Evolutionary conservation across 2,329 filamentous ascomycete species (phyloP).

Genomic region (Plectosphaerella cucumerina): DNA sequence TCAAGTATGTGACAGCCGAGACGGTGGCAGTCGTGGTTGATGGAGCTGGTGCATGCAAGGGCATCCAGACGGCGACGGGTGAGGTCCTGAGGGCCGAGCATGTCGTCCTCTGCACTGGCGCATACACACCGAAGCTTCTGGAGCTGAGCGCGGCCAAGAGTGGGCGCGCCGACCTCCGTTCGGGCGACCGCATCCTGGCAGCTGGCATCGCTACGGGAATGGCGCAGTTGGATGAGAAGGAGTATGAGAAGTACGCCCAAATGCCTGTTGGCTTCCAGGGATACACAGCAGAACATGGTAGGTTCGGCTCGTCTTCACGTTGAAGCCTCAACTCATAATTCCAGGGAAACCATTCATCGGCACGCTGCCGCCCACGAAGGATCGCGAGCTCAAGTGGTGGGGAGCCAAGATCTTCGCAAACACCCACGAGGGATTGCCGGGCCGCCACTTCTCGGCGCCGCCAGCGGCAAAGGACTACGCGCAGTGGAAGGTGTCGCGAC

Average conservation of each 20-base stretch:
- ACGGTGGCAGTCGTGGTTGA: constrained; percentile 35
- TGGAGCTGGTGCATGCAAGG: constrained; percentile 35
- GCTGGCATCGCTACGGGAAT: constrained; percentile 57
- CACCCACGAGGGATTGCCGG: constrained; percentile 46
- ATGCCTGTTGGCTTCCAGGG: constrained; percentile 47
- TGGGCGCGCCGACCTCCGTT: constrained; percentile 41
- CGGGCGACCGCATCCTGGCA: constrained; percentile 51
- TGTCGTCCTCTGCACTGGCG: constrained; percentile 51
- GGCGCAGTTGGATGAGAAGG: constrained; percentile 43
- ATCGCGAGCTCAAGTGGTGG: constrained; percentile 56
- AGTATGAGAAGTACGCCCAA: constrained; percentile 37
- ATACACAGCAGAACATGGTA: constrained; percentile 29
- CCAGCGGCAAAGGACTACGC: constrained; percentile 52
- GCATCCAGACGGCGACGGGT: constrained; percentile 44
- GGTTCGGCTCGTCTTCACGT: constrained; percentile 17
- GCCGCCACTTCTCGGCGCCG: constrained; percentile 51
- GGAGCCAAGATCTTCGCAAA: constrained; percentile 57
- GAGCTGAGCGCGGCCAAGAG: constrained; percentile 45
- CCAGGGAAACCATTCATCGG: constrained; percentile 51
- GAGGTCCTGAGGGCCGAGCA: constrained; percentile 41
- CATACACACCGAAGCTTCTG: constrained; percentile 53
- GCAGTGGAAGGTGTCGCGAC: constrained; percentile 56
- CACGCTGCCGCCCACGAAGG: constrained; percentile 49
- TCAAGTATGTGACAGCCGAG: constrained; percentile 45
- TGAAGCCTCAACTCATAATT: constrained; percentile 25